These are phyloP conservation scores for Nelumbo lutea DNA, from an alignment of 164 flowering plant species.

Conservation along the genomic window DNA sequence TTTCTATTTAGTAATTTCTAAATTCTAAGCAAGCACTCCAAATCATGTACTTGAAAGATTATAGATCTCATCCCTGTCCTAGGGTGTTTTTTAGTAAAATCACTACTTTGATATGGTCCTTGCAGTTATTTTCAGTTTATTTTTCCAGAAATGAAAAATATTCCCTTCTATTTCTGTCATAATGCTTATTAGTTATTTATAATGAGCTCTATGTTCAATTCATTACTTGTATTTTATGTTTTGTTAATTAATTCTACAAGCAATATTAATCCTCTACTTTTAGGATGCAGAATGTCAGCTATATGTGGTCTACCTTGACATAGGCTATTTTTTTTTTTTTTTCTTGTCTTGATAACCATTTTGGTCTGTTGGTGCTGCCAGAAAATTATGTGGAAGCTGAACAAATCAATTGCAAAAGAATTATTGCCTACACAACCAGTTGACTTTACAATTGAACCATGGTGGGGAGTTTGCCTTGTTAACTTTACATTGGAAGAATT, in stretches of 20 bases:
- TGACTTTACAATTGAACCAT: constrained; percentile 84
- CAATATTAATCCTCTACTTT: no score
- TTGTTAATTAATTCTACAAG: no score
- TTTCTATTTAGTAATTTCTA: no score
- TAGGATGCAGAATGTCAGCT: no score
- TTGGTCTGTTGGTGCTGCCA: constrained; percentile 45
- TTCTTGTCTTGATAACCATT: constrained; percentile 20
- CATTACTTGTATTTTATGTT: neutral
- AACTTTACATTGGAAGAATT: constrained; percentile 98
- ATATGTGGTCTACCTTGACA: no score
- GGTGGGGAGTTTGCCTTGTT: constrained; percentile 99
- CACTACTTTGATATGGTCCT: neutral
- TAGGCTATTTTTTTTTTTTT: no score
- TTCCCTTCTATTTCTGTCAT: neutral
- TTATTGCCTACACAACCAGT: constrained; percentile 89
- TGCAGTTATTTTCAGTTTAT: no score
- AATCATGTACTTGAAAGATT: no score
- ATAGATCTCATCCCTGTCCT: no score
- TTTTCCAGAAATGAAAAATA: no score
- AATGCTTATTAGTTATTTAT: neutral
- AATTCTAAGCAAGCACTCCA: no score
- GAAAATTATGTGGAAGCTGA: constrained; percentile 99
- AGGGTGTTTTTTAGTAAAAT: neutral
- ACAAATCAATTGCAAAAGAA: constrained; percentile 97
- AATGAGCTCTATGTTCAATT: neutral